Conservation (phyloP, 352 stramenopile genomes). For the Globisporangium barbulae region DNA sequence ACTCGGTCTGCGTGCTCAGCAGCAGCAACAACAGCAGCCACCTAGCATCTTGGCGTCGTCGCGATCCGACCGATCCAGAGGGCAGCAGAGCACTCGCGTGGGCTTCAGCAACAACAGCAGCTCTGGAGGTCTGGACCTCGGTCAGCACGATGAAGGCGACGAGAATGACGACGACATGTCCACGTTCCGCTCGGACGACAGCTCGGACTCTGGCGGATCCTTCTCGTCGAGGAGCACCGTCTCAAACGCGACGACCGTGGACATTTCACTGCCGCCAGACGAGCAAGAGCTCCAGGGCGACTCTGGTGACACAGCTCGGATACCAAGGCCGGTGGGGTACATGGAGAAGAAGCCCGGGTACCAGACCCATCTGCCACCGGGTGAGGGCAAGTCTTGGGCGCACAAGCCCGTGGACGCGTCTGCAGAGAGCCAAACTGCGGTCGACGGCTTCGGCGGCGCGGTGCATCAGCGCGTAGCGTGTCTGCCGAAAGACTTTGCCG, state of each 20-base stretch:
- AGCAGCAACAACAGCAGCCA: slow-evolving; percentile 28
- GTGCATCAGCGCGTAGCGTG: slow-evolving; percentile 64
- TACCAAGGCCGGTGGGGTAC: slow-evolving; percentile 23
- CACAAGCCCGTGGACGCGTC: slow-evolving; percentile 51
- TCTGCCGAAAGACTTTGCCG: slow-evolving; percentile 67
- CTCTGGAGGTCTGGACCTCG: slow-evolving; percentile 9
- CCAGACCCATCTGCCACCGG: slow-evolving; percentile 48
- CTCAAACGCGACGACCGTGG: slow-evolving; percentile 41
- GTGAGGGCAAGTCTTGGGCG: slow-evolving; percentile 56
- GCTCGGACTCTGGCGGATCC: slow-evolving; percentile 23
- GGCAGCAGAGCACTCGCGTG: neutral
- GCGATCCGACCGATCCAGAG: slow-evolving; percentile 5
- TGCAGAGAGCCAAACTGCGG: slow-evolving; percentile 57
- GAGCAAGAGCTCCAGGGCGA: slow-evolving; percentile 34
- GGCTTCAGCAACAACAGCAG: neutral
- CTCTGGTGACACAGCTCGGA: neutral
- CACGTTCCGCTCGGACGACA: slow-evolving; percentile 30
- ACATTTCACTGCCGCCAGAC: slow-evolving; percentile 53
- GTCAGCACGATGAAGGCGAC: slow-evolving; percentile 20
- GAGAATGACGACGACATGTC: slow-evolving; percentile 22
- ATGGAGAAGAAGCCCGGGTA: slow-evolving; percentile 57
- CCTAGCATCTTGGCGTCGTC: neutral
- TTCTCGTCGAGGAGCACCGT: slow-evolving; percentile 28
- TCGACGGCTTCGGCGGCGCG: slow-evolving; percentile 50
- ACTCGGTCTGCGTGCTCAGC: slow-evolving; percentile 71